These are phyloP conservation scores for Ganoderma sinense DNA, from an alignment of 1,284 basidiomycete species.

Conservation along the genomic window DNA sequence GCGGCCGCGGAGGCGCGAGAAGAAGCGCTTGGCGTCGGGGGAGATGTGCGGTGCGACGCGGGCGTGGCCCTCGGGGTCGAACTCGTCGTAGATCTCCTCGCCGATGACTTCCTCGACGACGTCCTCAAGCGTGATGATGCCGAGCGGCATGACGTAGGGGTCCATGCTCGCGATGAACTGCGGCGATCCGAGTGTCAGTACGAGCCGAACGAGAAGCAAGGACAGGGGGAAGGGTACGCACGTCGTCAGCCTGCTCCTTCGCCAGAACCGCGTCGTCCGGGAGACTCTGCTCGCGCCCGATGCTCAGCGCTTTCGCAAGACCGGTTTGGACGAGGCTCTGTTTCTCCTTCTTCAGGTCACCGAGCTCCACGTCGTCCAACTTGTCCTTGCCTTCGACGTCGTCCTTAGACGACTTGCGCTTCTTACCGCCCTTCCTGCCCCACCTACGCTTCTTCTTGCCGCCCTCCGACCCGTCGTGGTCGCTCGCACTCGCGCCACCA, in stretches of 20 bases:
- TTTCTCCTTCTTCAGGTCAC: slow-evolving; percentile 25
- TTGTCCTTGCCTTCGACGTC: slow-evolving; percentile 14
- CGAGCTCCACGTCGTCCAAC: slow-evolving; percentile 24
- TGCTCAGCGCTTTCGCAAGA: slow-evolving; percentile 40
- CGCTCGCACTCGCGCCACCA: slow-evolving; percentile 30
- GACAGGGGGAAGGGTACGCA: slow-evolving; percentile 37
- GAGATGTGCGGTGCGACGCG: slow-evolving; percentile 32
- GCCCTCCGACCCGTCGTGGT: slow-evolving; percentile 21
- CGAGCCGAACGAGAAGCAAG: background rate
- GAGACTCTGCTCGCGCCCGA: slow-evolving; percentile 76
- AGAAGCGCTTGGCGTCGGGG: slow-evolving; percentile 28
- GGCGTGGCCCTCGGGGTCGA: slow-evolving; percentile 54
- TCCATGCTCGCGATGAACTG: slow-evolving; percentile 80
- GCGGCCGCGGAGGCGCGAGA: slow-evolving; percentile 20
- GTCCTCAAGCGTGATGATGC: slow-evolving; percentile 93
- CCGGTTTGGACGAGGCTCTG: slow-evolving; percentile 26
- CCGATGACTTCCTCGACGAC: slow-evolving; percentile 91
- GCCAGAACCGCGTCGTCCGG: slow-evolving; percentile 83
- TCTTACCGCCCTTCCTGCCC: slow-evolving; percentile 29
- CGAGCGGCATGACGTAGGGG: slow-evolving; percentile 78
- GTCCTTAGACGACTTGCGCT: slow-evolving; percentile 26
- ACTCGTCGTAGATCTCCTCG: slow-evolving; percentile 91
- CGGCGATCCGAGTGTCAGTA: background rate
- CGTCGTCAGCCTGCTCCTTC: slow-evolving; percentile 71
- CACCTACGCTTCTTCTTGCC: slow-evolving; percentile 27